Base-by-base conservation (phyloP, 208 protist species). In the Trypanosomatidae sp. region DNA sequence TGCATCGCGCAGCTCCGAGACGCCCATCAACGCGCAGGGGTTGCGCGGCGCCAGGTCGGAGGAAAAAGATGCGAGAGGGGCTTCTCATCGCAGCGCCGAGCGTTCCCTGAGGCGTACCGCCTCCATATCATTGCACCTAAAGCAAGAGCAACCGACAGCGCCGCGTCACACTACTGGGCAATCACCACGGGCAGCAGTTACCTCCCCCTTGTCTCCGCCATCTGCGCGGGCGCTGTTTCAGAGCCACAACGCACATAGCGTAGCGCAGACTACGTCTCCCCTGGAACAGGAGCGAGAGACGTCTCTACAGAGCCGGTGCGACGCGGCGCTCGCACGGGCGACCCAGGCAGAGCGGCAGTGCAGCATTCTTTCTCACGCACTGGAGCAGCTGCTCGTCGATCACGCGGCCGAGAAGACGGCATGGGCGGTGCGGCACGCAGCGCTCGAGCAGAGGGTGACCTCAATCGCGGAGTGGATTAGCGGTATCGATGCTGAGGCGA, bases 221-320 rank as follows among this genome's bases (percentile, higher is more conserved):
- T 80, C 75, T 2, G 75, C 75, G n/a, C 75, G 75, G 4, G 69
- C 65, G 55, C 69, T 80, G 10, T 80, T 80, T 44, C 75, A 75
- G 44, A 66, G 64, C 49, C 67, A 71, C 15, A 64, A 80, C 43
- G 47, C 68, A 17, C 69, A 71, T 30, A 74, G 64, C 56, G 47
- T n/a, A 3, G 59, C 49, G 59, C 17, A 22, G 19, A 43, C 66
- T 19, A 43, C 69, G 39, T 46, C 28, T 2, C 59, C 47, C n/a
- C 41, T 39, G 50, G 44, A 30, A 36, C 49, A 43, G 17, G 39
- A 13, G 36, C 46, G n/a, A n/a, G 28, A 25, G 62, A 13, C 17
- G 52, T 39, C 58, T 56, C 17, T 76, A 55, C 73, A 75, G 60
- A 46, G 68, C 49, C 52, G 49, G 25, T 80, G 75, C 55, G 70